Evolutionary conservation across 2,329 filamentous ascomycete species (phyloP), one percentile per base, ranked within the genome.

Genomic region (Rhynchosporium agropyri): DNA sequence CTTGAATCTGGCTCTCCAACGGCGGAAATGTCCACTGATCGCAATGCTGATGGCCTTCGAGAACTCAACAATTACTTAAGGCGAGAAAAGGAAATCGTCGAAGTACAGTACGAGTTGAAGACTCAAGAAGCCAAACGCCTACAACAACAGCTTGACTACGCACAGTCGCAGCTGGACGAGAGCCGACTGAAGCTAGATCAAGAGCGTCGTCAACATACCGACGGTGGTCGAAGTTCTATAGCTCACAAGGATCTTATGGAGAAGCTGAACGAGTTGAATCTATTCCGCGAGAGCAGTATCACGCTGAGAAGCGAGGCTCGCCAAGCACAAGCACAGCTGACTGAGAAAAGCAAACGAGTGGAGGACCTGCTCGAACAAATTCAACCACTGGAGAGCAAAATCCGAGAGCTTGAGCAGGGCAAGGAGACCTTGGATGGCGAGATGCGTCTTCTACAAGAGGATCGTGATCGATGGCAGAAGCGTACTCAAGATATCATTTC

Each of bases 81-180:
- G 51, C 89, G 92, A 48, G 96, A 99, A 78, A 99, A 98, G 80
- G 95, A 98, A 74, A 98, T 99, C 68, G 84, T 97, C 8, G 94
- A 99, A 70, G 91, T 97, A n/a, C 94, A 98, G 73, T 90, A 92
- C 71, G 93, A 97, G 70, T 82, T 98, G 50, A 93, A 94, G 71
- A 83, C 88, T 0, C 91, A 96, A 71, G 95, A 99, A 77, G 83
- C 87, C 60, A 96, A 96, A 77, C 87, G 95, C 60, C 78, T 97
- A 48, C 91, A 94, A 72, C 92, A 97, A 71, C 92, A 98, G 73
- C 83, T 97, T 29, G 89, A 96, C 57, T 93, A 97, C 74, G 83
- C 89, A 8, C 91, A 95, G 71, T 86, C 86, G 28, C 92, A 98
- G 74, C 86, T 99, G 7, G 95, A 99, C 66, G 92, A 97, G 69